Conservation (phyloP, 2,329 filamentous ascomycete genomes). For the Aspergillus felis region DNA sequence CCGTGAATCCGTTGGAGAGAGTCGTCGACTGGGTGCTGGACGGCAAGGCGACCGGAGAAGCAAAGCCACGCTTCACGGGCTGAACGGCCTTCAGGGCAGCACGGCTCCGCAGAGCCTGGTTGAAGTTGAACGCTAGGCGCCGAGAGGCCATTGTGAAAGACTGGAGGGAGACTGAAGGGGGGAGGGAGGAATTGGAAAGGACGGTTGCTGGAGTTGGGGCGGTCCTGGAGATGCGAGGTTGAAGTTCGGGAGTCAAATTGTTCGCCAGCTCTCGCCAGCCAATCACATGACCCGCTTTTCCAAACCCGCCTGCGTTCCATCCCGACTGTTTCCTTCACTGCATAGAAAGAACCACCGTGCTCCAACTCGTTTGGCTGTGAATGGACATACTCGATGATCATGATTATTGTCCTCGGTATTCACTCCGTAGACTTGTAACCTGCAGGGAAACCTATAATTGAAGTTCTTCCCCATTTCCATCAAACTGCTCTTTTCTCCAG, state of each 20-base stretch:
- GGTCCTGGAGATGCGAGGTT: slow-evolving; percentile 36
- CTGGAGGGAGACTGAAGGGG: slow-evolving; percentile 46
- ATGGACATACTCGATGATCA: background rate
- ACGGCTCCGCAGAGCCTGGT: slow-evolving; percentile 83
- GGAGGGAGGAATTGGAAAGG: slow-evolving; percentile 41
- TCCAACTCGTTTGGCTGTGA: too few relatives aligned
- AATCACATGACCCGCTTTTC: slow-evolving; percentile 45
- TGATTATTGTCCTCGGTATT: background rate
- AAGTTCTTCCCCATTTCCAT: background rate
- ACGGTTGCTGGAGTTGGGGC: slow-evolving; percentile 21
- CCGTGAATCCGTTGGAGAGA: slow-evolving; percentile 94
- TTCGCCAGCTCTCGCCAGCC: slow-evolving; percentile 37
- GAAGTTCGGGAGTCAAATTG: slow-evolving; percentile 46
- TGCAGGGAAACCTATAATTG: background rate
- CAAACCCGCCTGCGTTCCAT: slow-evolving; percentile 31
- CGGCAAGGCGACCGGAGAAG: slow-evolving; percentile 70
- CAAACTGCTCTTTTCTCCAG: background rate
- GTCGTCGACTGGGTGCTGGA: slow-evolving; percentile 93
- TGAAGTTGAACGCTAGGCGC: slow-evolving; percentile 92
- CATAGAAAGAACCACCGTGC: background rate
- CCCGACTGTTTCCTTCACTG: slow-evolving; percentile 32
- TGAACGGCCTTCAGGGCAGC: slow-evolving; percentile 74
- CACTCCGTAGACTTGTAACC: background rate
- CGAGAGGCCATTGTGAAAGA: slow-evolving; percentile 77
- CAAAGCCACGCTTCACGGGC: slow-evolving; percentile 80